Percentiles rank a stretch among this genome's conserved stretches.
Conservation (phyloP, 257 asterid species). For the Gynochthodes officinalis region DNA sequence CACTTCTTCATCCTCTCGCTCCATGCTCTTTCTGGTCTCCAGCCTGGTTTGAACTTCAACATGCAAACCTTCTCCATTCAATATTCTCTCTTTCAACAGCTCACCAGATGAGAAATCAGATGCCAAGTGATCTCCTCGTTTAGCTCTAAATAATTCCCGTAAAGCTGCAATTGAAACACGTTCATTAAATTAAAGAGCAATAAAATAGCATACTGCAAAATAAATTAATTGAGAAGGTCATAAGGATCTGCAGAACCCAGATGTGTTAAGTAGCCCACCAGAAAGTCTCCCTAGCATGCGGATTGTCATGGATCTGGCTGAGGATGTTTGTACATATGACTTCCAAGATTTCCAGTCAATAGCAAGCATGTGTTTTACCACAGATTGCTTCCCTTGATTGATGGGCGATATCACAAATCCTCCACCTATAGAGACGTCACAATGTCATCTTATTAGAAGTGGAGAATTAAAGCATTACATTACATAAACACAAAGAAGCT, state of each 20-base stretch:
- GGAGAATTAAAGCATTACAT: background rate
- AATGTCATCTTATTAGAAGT: slow-evolving; percentile 13
- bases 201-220: background rate
- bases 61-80: slow-evolving; percentile 42
- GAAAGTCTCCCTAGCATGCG: slow-evolving; percentile 45
- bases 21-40: slow-evolving; percentile 49
- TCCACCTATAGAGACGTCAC: slow-evolving; percentile 55
- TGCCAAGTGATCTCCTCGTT: slow-evolving; percentile 44
- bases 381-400: slow-evolving; percentile 65
- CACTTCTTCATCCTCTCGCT: slow-evolving; percentile 49
- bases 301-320: slow-evolving; percentile 72
- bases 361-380: slow-evolving; percentile 79
- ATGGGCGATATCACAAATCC: slow-evolving; percentile 75
- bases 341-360: slow-evolving; percentile 89
- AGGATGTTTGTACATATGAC: slow-evolving; percentile 51
- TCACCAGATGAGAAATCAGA: slow-evolving; percentile 74
- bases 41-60: slow-evolving; percentile 48
- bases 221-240: background rate
- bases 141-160: slow-evolving; percentile 84
- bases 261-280: slow-evolving; percentile 12
- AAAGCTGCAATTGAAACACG: slow-evolving; percentile 48
- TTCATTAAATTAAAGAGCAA: slow-evolving; percentile 3
- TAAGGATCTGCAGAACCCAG: background rate
- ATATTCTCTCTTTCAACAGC: slow-evolving; percentile 46
- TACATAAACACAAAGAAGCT: background rate